Evolutionary conservation across 106 monocot genomes (phyloP).

Genomic region (Agapanthus africanus): DNA sequence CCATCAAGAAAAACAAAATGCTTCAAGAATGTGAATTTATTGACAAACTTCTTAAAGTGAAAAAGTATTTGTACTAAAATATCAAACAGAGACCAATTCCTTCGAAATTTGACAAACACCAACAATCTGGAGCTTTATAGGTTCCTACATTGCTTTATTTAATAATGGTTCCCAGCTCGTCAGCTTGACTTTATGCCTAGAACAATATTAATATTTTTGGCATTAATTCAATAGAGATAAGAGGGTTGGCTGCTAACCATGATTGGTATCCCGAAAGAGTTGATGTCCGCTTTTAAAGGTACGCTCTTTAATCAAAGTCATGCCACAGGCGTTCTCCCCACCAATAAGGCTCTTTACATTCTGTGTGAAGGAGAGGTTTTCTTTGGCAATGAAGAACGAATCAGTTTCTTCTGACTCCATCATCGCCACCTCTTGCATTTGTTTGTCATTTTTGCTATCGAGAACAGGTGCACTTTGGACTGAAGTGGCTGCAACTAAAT

Average conservation of each 20-base stretch:
- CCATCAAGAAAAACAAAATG: neutral
- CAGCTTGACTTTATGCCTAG: neutral
- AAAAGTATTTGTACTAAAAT: neutral
- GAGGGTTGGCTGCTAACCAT: conserved; percentile 7
- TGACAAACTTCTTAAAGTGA: neutral
- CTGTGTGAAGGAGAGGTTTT: neutral
- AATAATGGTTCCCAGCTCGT: neutral
- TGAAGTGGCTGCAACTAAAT: neutral
- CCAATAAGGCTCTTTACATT: neutral
- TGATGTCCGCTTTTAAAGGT: neutral
- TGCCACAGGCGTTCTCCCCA: conserved; percentile 1
- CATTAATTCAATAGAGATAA: neutral
- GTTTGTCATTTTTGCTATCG: neutral
- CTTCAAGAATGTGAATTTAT: too few species aligned
- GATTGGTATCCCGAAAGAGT: neutral
- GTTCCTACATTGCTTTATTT: neutral
- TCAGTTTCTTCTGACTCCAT: conserved; percentile 6
- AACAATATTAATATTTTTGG: neutral
- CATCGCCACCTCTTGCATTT: conserved; percentile 3
- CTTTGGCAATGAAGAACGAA: neutral
- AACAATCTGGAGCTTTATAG: neutral
- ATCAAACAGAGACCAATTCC: neutral
- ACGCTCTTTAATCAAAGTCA: neutral
- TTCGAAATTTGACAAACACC: neutral
- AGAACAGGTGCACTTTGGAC: conserved; percentile 5